Evolutionary conservation across 2,329 filamentous ascomycete genomes (phyloP).

Genomic region (Colletotrichum tropicicola): DNA sequence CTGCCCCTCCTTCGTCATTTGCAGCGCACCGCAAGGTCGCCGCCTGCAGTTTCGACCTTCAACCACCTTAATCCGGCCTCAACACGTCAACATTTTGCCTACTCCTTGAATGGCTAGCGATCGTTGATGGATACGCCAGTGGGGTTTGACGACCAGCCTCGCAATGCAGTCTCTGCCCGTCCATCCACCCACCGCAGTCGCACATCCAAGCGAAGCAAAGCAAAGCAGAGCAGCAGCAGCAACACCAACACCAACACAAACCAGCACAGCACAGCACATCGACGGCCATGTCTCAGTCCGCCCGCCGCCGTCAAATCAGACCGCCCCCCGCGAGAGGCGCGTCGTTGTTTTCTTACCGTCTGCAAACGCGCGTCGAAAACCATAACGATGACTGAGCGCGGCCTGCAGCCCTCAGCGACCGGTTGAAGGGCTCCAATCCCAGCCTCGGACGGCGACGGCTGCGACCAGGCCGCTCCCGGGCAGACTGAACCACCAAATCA

Average conservation of each 20-base stretch:
- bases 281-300: neutral
- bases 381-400: conserved; percentile 4
- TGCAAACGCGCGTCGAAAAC: conserved; percentile 16
- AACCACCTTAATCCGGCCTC: neutral
- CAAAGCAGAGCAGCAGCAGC: neutral
- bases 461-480: conserved; percentile 14
- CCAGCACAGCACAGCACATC: neutral
- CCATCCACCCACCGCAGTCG: too few relatives aligned
- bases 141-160: neutral
- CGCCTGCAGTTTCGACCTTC: neutral
- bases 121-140: neutral
- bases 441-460: conserved; percentile 16
- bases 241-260: too few relatives aligned
- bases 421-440: neutral
- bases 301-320: neutral
- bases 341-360: neutral
- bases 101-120: neutral
- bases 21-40: neutral
- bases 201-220: too few relatives aligned
- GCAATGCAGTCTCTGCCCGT: too few relatives aligned
- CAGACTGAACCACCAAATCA: neutral
- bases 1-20: neutral
- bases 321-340: neutral
- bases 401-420: neutral
- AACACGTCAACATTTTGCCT: neutral